phyloP scores from a whole-genome alignment of 2,329 filamentous ascomycete genomes.

The Aspergillus arachidicola region DNA sequence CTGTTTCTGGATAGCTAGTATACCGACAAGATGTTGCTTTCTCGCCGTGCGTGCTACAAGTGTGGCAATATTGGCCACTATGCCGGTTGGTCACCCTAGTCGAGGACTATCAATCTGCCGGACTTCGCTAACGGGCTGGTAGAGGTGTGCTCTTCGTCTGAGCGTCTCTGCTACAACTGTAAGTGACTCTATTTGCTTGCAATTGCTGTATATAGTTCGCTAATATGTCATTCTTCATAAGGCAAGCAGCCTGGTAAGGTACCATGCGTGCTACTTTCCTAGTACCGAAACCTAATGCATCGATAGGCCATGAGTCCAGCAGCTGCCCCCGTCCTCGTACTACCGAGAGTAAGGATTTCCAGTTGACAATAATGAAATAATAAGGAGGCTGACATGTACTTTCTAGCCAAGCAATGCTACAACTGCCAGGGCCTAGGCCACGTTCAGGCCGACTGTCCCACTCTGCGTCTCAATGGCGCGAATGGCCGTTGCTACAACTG shows the following conservation, averaged over 20 bases:
- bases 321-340: constrained; percentile 95
- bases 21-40: constrained; percentile 69
- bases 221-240: constrained; percentile 28
- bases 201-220: constrained; percentile 16
- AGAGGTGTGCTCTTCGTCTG: constrained; percentile 96
- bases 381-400: constrained; percentile 21
- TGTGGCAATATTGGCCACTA: constrained; percentile 77
- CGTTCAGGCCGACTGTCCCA: constrained; percentile 98
- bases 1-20: constrained; percentile 17
- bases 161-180: constrained; percentile 99
- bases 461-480: constrained; percentile 82
- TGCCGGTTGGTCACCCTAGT: constrained; percentile 45
- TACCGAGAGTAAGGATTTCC: constrained; percentile 70
- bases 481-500: constrained; percentile 96
- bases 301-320: constrained; percentile 88
- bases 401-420: constrained; percentile 93
- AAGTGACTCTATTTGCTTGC: constrained; percentile 42
- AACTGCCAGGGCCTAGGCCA: constrained; percentile 98
- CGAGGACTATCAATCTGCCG: constrained; percentile 45
- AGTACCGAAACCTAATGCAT: constrained; percentile 23
- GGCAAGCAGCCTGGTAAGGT: constrained; percentile 51
- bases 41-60: constrained; percentile 80
- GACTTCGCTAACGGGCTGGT: constrained; percentile 47
- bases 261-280: constrained; percentile 15
- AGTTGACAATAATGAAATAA: constrained; percentile 8